Evolutionary conservation across 257 asterid species (phyloP), one percentile per base, ranked within the genome.

Genomic region (Solanum rostratum): DNA sequence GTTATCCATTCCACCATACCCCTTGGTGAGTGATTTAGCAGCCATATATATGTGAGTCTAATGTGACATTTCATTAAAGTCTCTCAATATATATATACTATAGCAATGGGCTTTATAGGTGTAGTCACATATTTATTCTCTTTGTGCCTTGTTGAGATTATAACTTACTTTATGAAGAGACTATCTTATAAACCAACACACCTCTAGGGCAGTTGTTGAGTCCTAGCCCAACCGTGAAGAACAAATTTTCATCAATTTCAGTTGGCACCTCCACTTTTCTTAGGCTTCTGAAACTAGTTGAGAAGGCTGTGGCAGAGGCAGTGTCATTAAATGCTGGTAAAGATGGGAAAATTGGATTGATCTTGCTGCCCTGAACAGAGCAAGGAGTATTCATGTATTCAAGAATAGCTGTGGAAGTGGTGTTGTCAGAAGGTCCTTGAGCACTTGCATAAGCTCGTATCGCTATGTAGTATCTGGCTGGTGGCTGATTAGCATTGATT

Each of bases 321-420:
- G 99, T 96, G 87, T 93, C 98, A 33, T 94, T 96, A 71, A 88
- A 96, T 9, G 97, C 94, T 0, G 98, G 98, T 65, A 96, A 86
- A 14, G 66, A 39, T 8, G 97, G 91, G 55, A 69, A 88, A 55
- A 91, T 45, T 0, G 98, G 97, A 74, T 88, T 93, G 1, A 52
- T 16, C 2, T 89, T 66, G 83, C 78, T 63, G 10, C 92, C 80
- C 81, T 91, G 92, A n/a, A 89, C 88, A 16, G 91, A 84, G 85
- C 97, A 92, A 0, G 92, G 86, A 24, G 92, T 87, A 18, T 91
- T 60, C 63, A 88, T 84, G 89, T 96, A 96, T 52, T 93, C 89
- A 15, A 96, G 95, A 65, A 96, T 89, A 83, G 99, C 98, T 6
- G 99, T 96, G 87, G 97, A 89, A 87, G 99, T 94, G 43, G 98